Conservation (phyloP, 768 basidiomycete species). For the Kwoniella dejecticola region DNA sequence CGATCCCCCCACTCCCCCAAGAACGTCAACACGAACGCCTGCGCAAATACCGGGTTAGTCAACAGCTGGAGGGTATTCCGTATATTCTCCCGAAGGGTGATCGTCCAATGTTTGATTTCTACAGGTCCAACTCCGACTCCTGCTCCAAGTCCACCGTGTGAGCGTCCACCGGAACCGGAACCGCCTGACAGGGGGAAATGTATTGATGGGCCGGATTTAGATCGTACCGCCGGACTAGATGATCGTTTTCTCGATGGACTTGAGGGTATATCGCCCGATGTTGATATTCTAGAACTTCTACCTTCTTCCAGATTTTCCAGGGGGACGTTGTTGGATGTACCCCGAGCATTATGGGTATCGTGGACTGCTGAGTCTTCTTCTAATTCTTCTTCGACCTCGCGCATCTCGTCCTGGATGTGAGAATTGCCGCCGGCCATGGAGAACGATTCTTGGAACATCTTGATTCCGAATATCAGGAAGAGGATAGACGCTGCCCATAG, state of each 20-base stretch:
- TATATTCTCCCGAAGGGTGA: slow-evolving; percentile 62
- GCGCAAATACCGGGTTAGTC: slow-evolving; percentile 90
- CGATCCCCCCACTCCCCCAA: slow-evolving; percentile 99
- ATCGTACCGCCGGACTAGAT: background rate
- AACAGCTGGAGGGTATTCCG: slow-evolving; percentile 80
- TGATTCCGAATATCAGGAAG: slow-evolving; percentile 85
- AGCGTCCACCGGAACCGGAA: no score
- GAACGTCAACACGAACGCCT: slow-evolving; percentile 92
- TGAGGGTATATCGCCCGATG: slow-evolving; percentile 13
- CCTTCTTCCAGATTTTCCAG: slow-evolving; percentile 79
- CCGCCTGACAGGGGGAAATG: slow-evolving; percentile 26
- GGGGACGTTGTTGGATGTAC: slow-evolving; percentile 59
- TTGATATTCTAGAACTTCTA: background rate
- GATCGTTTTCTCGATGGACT: slow-evolving; percentile 6
- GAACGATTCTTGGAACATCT: slow-evolving; percentile 83
- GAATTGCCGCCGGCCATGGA: slow-evolving; percentile 75
- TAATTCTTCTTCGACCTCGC: slow-evolving; percentile 93
- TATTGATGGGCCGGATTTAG: slow-evolving; percentile 14
- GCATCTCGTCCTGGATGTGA: slow-evolving; percentile 91
- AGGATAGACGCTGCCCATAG: slow-evolving; percentile 67
- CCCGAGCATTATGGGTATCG: slow-evolving; percentile 41
- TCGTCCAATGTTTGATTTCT: slow-evolving; percentile 18
- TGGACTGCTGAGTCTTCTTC: slow-evolving; percentile 69
- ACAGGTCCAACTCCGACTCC: slow-evolving; percentile 25
- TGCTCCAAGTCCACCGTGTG: background rate